These are phyloP conservation scores for Tuctoria greenei DNA, from an alignment of 176 grass and related monocot genomes.

Conservation along the genomic window DNA sequence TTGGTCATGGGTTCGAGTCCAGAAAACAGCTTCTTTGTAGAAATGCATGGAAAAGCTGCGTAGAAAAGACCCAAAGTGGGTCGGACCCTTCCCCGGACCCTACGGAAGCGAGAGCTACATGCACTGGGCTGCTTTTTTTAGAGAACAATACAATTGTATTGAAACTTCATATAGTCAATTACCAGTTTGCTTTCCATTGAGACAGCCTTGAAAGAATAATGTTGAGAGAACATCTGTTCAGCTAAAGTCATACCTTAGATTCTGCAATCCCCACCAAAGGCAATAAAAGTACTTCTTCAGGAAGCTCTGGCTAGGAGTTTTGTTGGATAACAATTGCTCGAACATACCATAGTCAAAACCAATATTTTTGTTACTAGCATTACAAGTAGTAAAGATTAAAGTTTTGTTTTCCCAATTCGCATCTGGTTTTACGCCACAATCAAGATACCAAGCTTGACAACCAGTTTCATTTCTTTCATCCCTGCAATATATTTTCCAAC, in stretches of 20 bases:
- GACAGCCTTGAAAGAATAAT: neutral
- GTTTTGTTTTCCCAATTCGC: conserved; percentile 32
- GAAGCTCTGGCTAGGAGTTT: conserved; percentile 54
- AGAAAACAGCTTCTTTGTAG: too few species aligned
- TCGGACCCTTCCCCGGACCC: too few species aligned
- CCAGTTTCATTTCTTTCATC: neutral
- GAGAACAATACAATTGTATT: neutral
- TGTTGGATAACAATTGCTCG: conserved; percentile 36
- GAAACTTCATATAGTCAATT: neutral
- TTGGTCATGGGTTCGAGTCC: too few species aligned
- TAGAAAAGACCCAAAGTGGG: too few species aligned
- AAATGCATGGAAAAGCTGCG: too few species aligned
- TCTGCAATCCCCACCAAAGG: conserved; percentile 99
- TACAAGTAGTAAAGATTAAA: conserved; percentile 50
- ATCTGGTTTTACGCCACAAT: conserved; percentile 40
- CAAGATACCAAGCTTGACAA: conserved; percentile 49
- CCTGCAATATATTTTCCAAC: conserved; percentile 71
- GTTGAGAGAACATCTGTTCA: neutral
- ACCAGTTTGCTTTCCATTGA: neutral
- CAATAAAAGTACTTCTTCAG: conserved; percentile 91
- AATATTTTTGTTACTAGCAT: conserved; percentile 21
- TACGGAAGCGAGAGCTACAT: too few species aligned
- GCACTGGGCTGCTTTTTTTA: too few species aligned
- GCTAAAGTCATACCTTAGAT: conserved; percentile 75
- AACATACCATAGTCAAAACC: conserved; percentile 84